Conservation (phyloP, 768 basidiomycete genomes). For the Plicaturopsis crispa region DNA sequence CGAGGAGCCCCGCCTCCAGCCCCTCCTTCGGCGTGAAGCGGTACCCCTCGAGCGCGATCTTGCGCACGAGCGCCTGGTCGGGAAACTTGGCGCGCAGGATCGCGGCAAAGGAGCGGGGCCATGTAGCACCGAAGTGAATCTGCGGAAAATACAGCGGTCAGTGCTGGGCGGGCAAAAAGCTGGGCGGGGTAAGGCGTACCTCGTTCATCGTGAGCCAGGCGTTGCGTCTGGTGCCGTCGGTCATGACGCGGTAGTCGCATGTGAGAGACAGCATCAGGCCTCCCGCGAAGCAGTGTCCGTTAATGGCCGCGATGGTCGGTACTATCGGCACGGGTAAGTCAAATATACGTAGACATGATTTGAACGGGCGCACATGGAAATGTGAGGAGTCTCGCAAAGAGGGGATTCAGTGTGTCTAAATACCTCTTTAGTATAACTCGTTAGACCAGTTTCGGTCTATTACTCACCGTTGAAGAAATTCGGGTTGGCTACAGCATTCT, state of each 20-base stretch:
- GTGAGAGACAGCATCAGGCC: slow-evolving; percentile 72
- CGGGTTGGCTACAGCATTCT: slow-evolving; percentile 39
- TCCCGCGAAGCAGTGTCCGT: slow-evolving; percentile 83
- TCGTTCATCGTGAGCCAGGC: slow-evolving; percentile 95
- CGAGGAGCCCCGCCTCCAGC: slow-evolving; percentile 56
- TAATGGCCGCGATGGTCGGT: slow-evolving; percentile 72
- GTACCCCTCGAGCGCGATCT: slow-evolving; percentile 74
- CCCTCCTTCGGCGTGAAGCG: slow-evolving; percentile 73
- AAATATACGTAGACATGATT: neutral
- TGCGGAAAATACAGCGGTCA: slow-evolving; percentile 20
- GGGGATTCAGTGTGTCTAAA: slow-evolving; percentile 67
- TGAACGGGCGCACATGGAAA: slow-evolving; percentile 56
- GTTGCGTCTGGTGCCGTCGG: slow-evolving; percentile 65
- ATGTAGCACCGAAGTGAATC: slow-evolving; percentile 78
- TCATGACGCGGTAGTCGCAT: slow-evolving; percentile 90
- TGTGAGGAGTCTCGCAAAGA: slow-evolving; percentile 58
- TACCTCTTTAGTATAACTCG: neutral
- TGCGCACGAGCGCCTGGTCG: slow-evolving; percentile 49
- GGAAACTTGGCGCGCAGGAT: slow-evolving; percentile 61
- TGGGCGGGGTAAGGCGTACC: slow-evolving; percentile 26
- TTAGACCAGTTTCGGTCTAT: too few species aligned
- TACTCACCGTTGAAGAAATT: slow-evolving; percentile 60
- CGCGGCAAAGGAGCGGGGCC: slow-evolving; percentile 66
- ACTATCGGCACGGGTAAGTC: slow-evolving; percentile 33
- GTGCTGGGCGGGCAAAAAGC: neutral